These are phyloP conservation scores for Populus tomentosa DNA, from an alignment of 441 rosid genomes.

Conservation along the genomic window DNA sequence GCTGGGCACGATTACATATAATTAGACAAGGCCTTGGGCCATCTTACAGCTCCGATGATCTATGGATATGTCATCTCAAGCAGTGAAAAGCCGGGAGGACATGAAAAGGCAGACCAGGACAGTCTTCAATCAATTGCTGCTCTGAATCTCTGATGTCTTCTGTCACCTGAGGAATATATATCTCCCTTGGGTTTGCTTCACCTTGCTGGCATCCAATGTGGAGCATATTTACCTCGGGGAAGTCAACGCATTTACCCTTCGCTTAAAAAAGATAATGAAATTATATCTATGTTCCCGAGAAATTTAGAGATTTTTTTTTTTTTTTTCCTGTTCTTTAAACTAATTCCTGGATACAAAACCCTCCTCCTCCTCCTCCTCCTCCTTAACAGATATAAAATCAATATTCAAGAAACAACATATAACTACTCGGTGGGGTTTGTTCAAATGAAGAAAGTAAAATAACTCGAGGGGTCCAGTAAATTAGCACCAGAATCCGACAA, in stretches of 20 bases:
- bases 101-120: not conserved
- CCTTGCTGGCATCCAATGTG: not conserved
- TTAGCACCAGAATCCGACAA: constrained; percentile 10
- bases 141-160: not conserved
- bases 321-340: not conserved
- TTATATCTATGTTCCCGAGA: not conserved
- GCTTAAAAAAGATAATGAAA: not conserved
- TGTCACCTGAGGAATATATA: not conserved
- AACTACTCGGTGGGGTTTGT: not conserved
- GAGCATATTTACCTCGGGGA: not conserved
- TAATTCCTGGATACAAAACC: not conserved
- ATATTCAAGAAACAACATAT: constrained; percentile 4
- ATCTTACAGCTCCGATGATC: too few species aligned
- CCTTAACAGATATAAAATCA: not conserved
- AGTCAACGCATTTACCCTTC: not conserved
- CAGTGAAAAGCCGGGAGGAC: not conserved
- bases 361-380: not conserved
- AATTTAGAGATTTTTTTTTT: not conserved
- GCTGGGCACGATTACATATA: not conserved
- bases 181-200: not conserved
- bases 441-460: not conserved
- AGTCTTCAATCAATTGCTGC: not conserved
- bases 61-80: not conserved
- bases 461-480: constrained; percentile 3
- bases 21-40: not conserved